These are phyloP conservation scores for Phytophthora cactorum DNA, from an alignment of 352 stramenopile species.

Conservation along the genomic window DNA sequence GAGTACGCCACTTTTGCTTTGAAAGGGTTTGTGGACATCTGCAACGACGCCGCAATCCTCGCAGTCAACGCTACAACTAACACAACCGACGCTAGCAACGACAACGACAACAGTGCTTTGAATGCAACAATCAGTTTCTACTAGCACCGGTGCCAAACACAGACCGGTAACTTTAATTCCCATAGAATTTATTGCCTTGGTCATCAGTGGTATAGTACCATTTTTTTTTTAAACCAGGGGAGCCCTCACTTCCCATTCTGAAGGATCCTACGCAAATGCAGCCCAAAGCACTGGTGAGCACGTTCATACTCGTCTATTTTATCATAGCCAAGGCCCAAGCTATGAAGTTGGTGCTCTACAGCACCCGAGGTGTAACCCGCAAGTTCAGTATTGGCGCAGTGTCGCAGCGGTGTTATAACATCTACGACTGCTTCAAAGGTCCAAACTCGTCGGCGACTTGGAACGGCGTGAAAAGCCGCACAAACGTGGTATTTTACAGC, in stretches of 20 bases:
- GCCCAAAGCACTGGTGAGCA: not conserved
- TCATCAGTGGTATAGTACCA: not conserved
- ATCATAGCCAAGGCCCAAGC: not conserved
- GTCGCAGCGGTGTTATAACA: conserved; percentile 15
- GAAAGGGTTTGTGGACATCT: conserved; percentile 24
- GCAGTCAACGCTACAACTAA: conserved; percentile 1
- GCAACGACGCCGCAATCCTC: conserved; percentile 21
- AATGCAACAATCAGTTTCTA: conserved; percentile 1
- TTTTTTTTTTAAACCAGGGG: not conserved
- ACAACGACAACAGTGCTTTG: not conserved
- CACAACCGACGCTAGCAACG: not conserved
- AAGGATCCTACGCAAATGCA: not conserved
- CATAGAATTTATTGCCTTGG: too few relatives aligned
- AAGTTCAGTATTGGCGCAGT: conserved; percentile 8
- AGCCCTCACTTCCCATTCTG: not conserved
- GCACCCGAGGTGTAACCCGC: not conserved
- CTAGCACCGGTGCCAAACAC: not conserved
- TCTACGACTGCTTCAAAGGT: conserved; percentile 2
- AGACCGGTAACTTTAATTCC: not conserved
- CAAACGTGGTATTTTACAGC: conserved; percentile 22
- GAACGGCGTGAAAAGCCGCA: conserved; percentile 13
- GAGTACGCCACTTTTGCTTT: conserved; percentile 19
- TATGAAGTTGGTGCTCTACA: conserved; percentile 12
- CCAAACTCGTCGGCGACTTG: conserved; percentile 13
- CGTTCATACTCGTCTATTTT: not conserved